Evolutionary conservation across 768 basidiomycete genomes (phyloP), one percentile per base, ranked within the genome.

Genomic region (Hirschioporus abietinus): DNA sequence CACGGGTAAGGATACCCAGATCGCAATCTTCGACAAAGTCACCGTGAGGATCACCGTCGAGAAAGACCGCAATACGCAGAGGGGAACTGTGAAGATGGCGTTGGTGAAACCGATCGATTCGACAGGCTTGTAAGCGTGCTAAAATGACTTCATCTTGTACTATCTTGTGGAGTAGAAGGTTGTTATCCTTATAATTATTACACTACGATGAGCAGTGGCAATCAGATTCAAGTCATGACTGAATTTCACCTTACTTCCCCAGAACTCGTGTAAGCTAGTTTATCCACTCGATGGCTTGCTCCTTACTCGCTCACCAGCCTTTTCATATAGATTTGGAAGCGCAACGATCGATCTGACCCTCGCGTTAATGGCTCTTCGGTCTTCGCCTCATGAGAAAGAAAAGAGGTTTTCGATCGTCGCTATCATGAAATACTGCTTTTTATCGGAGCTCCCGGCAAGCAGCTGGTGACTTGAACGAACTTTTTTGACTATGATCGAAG

Each of bases 1-100:
- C 1, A 70, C 72, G 1, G 75, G 72, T 20, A 74, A 77, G 10
- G 81, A 83, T 30, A 85, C 87, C 10, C 83, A 82, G 17, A 88
- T 98, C 60, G 85, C 93, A 0, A 93, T 98, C 25, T 98, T 99
- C 73, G 95, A 97, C 79, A 95, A 95, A 77, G 93, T 98, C 60
- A 83, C 77, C 34, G 96, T 99, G n/a, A 84, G 87, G 70, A 91
- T 99, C 58, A 86, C 89, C 67, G 93, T 99, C 7, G 95, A 96
- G 76, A 97, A 95, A 82, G 96, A 97, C 73, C 90, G 85, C 73
- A 96, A 95, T 70, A 97, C 95, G 20, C 93, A 96, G 73, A 81
- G 95, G 68, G 94, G 93, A 10, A 88, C 88, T 69, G 94, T 96
- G 7, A 93, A 89, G 78, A 93, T 93, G 92, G 85, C 83, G 7